Evolutionary conservation across 1,284 basidiomycete species (phyloP).

Genomic region (Trichosporon sp.): DNA sequence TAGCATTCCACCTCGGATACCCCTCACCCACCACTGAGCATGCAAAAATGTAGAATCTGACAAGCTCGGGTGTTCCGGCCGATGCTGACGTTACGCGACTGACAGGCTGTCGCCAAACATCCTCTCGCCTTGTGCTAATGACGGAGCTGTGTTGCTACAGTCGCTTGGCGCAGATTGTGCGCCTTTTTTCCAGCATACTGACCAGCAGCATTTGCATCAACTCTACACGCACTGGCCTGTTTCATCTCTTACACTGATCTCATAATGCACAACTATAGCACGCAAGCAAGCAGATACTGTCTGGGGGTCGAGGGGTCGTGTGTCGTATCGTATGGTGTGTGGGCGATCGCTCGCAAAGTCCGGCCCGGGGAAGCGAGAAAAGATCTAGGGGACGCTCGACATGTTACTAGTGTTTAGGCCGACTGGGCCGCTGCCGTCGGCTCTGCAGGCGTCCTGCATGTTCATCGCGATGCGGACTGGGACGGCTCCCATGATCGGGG

Average conservation of each 20-base stretch:
- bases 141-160: too few species aligned
- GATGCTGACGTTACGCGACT: neutral
- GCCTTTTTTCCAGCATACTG: neutral
- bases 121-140: too few species aligned
- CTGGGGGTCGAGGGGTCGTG: neutral
- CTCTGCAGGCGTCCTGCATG: neutral
- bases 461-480: neutral
- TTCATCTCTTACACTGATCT: slow-evolving; percentile 5
- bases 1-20: slow-evolving; percentile 1
- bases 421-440: neutral
- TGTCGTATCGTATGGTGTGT: neutral
- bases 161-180: too few species aligned
- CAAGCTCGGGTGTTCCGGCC: neutral
- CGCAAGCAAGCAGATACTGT: neutral
- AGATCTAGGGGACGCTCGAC: neutral
- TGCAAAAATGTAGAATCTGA: slow-evolving; percentile 2
- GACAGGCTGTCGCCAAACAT: too few species aligned
- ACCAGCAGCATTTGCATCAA: neutral
- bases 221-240: neutral
- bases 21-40: slow-evolving; percentile 5
- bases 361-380: neutral
- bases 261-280: slow-evolving; percentile 22
- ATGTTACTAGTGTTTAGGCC: neutral
- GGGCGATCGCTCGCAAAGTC: neutral
- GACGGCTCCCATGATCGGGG: slow-evolving; percentile 11